A percentile compares a stretch with the other conserved stretches of the same genome.
Evolutionary conservation across 257 asterid species (phyloP).

Genomic region (Nyctanthes arbortristis): DNA sequence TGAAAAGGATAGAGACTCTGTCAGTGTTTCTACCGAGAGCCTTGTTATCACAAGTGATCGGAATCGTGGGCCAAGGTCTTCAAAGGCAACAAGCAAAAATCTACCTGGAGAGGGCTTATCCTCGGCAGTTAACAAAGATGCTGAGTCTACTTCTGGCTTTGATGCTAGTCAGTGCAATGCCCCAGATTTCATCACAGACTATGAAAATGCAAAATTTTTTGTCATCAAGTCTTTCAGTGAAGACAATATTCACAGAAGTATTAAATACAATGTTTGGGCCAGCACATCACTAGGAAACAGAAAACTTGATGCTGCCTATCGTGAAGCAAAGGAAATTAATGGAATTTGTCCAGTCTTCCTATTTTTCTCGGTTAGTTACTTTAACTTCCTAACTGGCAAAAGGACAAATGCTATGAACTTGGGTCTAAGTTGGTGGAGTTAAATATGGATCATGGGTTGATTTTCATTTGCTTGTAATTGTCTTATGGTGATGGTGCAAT

Average conservation of each 20-base stretch:
- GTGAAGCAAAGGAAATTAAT: slow-evolving; percentile 39
- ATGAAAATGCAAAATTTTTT: slow-evolving; percentile 77
- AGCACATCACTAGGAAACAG: slow-evolving; percentile 59
- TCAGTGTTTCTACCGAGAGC: slow-evolving; percentile 51
- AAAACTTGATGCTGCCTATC: slow-evolving; percentile 54
- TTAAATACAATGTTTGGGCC: slow-evolving; percentile 51
- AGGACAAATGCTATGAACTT: too few species aligned
- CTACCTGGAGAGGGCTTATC: slow-evolving; percentile 62
- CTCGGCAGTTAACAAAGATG: slow-evolving; percentile 48
- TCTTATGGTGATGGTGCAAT: background rate
- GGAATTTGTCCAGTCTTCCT: slow-evolving; percentile 49
- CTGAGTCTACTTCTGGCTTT: slow-evolving; percentile 53
- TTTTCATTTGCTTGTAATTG: slow-evolving; percentile 1
- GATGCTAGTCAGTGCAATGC: slow-evolving; percentile 58
- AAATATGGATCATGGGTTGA: too few species aligned
- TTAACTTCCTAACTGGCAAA: slow-evolving; percentile 3
- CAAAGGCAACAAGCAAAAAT: slow-evolving; percentile 66
- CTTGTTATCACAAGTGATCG: slow-evolving; percentile 70
- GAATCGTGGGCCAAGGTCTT: slow-evolving; percentile 94
- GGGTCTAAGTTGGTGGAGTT: too few species aligned
- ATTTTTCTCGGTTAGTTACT: slow-evolving; percentile 50
- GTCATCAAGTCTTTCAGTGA: slow-evolving; percentile 98
- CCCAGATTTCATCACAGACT: slow-evolving; percentile 67
- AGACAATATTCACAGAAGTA: slow-evolving; percentile 77
- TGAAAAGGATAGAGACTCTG: slow-evolving; percentile 69